phyloP scores from a whole-genome alignment of 2,329 filamentous ascomycete genomes.

The Aspergillus ochraceus region DNA sequence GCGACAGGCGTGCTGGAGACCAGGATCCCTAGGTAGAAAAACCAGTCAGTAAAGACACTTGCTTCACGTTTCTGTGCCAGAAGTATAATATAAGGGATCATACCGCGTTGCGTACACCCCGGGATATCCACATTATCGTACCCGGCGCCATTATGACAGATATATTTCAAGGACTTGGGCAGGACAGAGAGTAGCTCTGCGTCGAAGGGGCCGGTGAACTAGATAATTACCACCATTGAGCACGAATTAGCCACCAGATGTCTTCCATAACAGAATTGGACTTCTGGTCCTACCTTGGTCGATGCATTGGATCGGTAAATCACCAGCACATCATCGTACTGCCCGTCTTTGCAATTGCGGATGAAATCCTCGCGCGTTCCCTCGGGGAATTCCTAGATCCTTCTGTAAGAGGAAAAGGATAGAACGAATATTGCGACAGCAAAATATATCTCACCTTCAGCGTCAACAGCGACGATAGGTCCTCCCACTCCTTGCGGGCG shows the following conservation, averaged over 20 bases:
- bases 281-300: slow-evolving; percentile 38
- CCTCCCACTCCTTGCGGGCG: slow-evolving; percentile 45
- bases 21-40: slow-evolving; percentile 29
- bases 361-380: slow-evolving; percentile 59
- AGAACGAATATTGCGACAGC: too few relatives aligned
- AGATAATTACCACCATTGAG: background rate
- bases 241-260: background rate
- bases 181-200: slow-evolving; percentile 48
- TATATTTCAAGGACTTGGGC: slow-evolving; percentile 48
- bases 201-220: slow-evolving; percentile 51
- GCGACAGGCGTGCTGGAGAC: slow-evolving; percentile 49
- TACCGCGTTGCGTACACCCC: slow-evolving; percentile 50
- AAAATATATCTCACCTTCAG: slow-evolving; percentile 37
- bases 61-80: background rate
- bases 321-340: slow-evolving; percentile 56
- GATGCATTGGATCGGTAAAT: slow-evolving; percentile 62
- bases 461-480: slow-evolving; percentile 39
- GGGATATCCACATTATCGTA: slow-evolving; percentile 62
- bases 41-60: background rate
- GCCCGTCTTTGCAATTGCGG: slow-evolving; percentile 53
- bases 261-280: background rate
- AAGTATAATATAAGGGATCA: background rate
- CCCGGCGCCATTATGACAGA: slow-evolving; percentile 58
- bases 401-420: too few relatives aligned
- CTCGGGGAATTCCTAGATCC: slow-evolving; percentile 51